These are phyloP conservation scores for Aureobasidium melanogenum DNA, from an alignment of 2,329 filamentous ascomycete species.

Conservation along the genomic window DNA sequence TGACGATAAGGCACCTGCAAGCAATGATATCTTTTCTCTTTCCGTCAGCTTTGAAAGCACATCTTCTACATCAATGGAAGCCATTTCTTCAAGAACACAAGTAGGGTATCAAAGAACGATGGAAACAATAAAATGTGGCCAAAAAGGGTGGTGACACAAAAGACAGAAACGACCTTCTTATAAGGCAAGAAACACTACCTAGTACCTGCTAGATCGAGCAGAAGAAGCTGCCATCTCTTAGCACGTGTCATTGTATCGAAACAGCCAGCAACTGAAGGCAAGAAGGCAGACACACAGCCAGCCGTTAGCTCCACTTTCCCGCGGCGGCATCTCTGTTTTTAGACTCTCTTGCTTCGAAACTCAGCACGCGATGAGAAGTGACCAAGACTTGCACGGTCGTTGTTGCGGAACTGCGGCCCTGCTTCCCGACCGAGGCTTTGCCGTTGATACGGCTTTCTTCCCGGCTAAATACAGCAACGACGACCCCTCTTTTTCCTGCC, in stretches of 20 bases:
- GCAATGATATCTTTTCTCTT: constrained; percentile 24
- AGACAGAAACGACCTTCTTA: not conserved
- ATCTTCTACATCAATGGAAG: constrained; percentile 21
- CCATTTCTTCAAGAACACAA: not conserved
- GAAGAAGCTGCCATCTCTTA: not conserved
- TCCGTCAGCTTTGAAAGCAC: constrained; percentile 22
- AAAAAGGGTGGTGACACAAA: not conserved
- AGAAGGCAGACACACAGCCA: not conserved
- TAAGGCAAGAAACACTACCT: not conserved
- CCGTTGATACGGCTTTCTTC: not conserved
- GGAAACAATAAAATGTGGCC: not conserved
- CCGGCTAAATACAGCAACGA: not conserved
- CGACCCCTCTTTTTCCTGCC: not conserved
- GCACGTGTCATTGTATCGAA: not conserved
- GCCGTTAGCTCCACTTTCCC: not conserved
- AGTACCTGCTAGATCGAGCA: not conserved
- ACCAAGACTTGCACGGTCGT: not conserved
- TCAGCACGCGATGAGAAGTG: not conserved
- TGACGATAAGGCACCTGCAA: constrained; percentile 18
- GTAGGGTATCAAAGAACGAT: not conserved
- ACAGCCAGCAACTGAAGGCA: not conserved
- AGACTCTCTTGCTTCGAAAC: not conserved
- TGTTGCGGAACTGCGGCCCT: not conserved
- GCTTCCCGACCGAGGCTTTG: not conserved
- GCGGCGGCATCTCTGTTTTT: not conserved